Conservation (phyloP, 108 stramenopile genomes). For the Cyclotella baltica region DNA sequence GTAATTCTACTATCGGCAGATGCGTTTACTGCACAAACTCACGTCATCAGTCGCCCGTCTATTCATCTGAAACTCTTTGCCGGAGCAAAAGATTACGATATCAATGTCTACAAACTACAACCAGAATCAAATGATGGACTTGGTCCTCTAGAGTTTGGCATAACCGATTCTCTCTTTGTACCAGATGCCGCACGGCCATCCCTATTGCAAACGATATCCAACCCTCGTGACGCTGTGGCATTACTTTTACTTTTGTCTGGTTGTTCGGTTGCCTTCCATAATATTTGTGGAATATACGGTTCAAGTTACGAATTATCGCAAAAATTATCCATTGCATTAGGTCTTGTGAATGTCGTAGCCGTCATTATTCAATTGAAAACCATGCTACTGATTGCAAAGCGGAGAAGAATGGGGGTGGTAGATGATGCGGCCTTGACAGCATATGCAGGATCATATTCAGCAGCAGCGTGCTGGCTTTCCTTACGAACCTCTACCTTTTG, state of each 20-base stretch:
- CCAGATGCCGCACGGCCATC: constrained; percentile 10
- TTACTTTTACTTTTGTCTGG: constrained; percentile 12
- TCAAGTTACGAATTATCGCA: constrained; percentile 7
- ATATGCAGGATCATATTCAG: constrained; percentile 36
- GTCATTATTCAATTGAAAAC: constrained; percentile 13
- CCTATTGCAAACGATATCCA: constrained; percentile 12
- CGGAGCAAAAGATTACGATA: too few species aligned
- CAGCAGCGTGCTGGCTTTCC: constrained; percentile 38
- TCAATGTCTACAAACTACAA: constrained; percentile 2
- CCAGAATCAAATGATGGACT: constrained; percentile 2
- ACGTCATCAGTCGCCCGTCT: too few species aligned
- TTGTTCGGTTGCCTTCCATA: constrained; percentile 3
- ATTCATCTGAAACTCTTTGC: too few species aligned
- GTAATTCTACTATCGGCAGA: too few species aligned
- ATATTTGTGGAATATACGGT: constrained; percentile 25
- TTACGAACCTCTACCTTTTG: constrained; percentile 34
- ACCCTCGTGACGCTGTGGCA: constrained; percentile 25
- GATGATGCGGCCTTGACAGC: constrained; percentile 36
- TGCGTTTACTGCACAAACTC: too few species aligned
- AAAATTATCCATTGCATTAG: constrained; percentile 7
- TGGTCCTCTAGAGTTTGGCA: constrained; percentile 18
- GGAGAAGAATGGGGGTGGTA: constrained; percentile 21
- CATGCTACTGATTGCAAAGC: constrained; percentile 1
- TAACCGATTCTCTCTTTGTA: constrained; percentile 21
- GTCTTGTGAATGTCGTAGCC: not conserved